Conservation (phyloP, 345 rosid genomes). For the Anastatica hierochuntica region DNA sequence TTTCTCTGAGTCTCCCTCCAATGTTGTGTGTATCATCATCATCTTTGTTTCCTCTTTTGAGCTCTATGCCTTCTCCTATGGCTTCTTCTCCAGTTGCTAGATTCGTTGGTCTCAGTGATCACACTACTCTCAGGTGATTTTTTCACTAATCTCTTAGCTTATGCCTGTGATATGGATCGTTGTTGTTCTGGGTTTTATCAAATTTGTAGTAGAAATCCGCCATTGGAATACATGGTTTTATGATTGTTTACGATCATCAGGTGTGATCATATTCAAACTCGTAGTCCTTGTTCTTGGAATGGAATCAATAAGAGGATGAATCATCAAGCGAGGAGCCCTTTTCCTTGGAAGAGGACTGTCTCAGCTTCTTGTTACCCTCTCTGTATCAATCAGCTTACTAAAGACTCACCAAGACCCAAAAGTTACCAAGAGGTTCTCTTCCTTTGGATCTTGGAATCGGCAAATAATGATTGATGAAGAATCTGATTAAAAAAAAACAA, state of each 20-base stretch:
- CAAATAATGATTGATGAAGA: neutral
- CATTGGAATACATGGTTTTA: slow-evolving; percentile 50
- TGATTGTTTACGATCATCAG: slow-evolving; percentile 71
- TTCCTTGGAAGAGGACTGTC: slow-evolving; percentile 30
- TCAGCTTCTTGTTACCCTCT: slow-evolving; percentile 66
- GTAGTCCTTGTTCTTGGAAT: slow-evolving; percentile 36
- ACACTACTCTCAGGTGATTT: slow-evolving; percentile 27
- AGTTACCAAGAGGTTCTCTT: slow-evolving; percentile 63
- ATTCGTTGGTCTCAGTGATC: slow-evolving; percentile 8
- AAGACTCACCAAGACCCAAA: slow-evolving; percentile 48
- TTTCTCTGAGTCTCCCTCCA: too few relatives aligned
- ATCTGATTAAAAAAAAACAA: too few relatives aligned
- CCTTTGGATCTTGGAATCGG: slow-evolving; percentile 18
- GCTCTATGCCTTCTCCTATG: slow-evolving; percentile 21
- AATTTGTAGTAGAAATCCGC: slow-evolving; percentile 30
- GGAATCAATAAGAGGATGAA: slow-evolving; percentile 29
- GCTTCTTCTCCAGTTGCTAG: slow-evolving; percentile 21
- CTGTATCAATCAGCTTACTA: slow-evolving; percentile 47
- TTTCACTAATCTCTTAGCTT: neutral
- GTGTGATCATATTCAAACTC: slow-evolving; percentile 58
- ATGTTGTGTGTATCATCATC: slow-evolving; percentile 28
- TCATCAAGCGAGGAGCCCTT: slow-evolving; percentile 2
- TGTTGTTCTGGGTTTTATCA: neutral
- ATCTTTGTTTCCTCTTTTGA: slow-evolving; percentile 19
- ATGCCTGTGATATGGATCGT: neutral